Evolutionary conservation across 2,329 filamentous ascomycete species (phyloP).

Genomic region (Cryphonectria naterciae): DNA sequence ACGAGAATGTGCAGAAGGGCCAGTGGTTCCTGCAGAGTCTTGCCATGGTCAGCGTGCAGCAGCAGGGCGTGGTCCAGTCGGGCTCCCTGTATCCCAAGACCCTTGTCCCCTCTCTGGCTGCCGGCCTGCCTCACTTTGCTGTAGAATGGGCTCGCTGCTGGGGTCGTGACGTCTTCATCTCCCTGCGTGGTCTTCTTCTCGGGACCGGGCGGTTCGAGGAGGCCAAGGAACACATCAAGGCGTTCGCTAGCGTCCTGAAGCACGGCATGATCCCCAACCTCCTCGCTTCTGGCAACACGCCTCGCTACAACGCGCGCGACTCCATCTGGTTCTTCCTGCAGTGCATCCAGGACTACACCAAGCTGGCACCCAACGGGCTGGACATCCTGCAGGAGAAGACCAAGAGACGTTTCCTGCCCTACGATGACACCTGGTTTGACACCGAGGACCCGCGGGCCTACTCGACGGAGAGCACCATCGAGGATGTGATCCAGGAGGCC

Average conservation of each 20-base stretch:
- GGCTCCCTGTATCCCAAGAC: constrained; percentile 89
- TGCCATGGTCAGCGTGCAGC: constrained; percentile 88
- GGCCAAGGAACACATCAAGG: constrained; percentile 90
- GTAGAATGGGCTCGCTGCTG: constrained; percentile 95
- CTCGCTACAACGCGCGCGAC: constrained; percentile 93
- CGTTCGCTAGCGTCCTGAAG: constrained; percentile 94
- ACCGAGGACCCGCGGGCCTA: constrained; percentile 83
- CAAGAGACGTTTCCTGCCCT: constrained; percentile 85
- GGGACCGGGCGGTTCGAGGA: constrained; percentile 87
- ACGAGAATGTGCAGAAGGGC: constrained; percentile 73
- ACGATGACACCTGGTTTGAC: constrained; percentile 93
- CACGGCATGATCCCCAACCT: constrained; percentile 98
- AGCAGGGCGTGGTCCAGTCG: constrained; percentile 86
- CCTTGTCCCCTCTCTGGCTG: constrained; percentile 83
- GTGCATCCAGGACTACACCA: constrained; percentile 89
- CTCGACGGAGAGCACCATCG: constrained; percentile 78
- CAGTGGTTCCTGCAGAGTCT: constrained; percentile 89
- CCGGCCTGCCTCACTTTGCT: constrained; percentile 91
- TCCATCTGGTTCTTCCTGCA: constrained; percentile 98
- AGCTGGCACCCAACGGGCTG: constrained; percentile 77
- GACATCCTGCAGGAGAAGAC: constrained; percentile 76
- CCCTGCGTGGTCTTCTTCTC: constrained; percentile 86
- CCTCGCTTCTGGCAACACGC: constrained; percentile 80
- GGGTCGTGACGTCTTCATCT: constrained; percentile 97
- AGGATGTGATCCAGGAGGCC: constrained; percentile 90